Evolutionary conservation across 306 rosid genomes (phyloP).

Genomic region (Mimosa bimucronata): DNA sequence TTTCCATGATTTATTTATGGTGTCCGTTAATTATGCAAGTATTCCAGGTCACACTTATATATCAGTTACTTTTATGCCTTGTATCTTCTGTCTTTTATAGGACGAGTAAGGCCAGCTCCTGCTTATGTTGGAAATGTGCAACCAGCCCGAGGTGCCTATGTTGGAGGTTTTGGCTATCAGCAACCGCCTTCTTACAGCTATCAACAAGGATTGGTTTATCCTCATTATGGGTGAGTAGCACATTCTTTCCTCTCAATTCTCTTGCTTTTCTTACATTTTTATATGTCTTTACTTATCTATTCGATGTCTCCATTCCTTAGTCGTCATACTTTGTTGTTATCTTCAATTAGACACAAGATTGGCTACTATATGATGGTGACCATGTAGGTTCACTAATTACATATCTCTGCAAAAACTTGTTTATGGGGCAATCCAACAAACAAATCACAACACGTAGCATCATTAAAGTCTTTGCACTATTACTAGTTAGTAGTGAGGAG

Average conservation of each 20-base stretch:
- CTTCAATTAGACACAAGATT: background rate
- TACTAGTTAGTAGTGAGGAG: slow-evolving; percentile 15
- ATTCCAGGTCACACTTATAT: background rate
- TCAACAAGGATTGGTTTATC: slow-evolving; percentile 81
- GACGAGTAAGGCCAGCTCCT: slow-evolving; percentile 69
- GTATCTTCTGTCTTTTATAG: slow-evolving; percentile 48
- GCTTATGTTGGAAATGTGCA: slow-evolving; percentile 67
- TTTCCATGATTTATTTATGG: slow-evolving; percentile 8
- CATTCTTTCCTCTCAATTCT: background rate
- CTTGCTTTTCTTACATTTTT: slow-evolving; percentile 19
- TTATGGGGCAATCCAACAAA: slow-evolving; percentile 24
- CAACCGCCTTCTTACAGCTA: slow-evolving; percentile 81
- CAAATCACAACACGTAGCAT: slow-evolving; percentile 46
- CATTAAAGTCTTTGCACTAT: slow-evolving; percentile 26
- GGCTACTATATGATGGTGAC: slow-evolving; percentile 28
- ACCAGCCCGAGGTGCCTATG: slow-evolving; percentile 64
- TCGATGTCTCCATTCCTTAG: background rate
- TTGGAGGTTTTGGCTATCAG: slow-evolving; percentile 80
- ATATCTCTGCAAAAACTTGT: slow-evolving; percentile 37
- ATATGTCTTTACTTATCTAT: slow-evolving; percentile 1
- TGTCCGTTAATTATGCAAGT: slow-evolving; percentile 2
- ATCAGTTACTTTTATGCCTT: background rate
- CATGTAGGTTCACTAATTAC: slow-evolving; percentile 32
- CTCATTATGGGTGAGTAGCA: slow-evolving; percentile 82
- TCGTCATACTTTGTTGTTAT: background rate